These are phyloP conservation scores for Pyrenochaeta sp. DNA, from an alignment of 2,329 filamentous ascomycete genomes.

Conservation along the genomic window DNA sequence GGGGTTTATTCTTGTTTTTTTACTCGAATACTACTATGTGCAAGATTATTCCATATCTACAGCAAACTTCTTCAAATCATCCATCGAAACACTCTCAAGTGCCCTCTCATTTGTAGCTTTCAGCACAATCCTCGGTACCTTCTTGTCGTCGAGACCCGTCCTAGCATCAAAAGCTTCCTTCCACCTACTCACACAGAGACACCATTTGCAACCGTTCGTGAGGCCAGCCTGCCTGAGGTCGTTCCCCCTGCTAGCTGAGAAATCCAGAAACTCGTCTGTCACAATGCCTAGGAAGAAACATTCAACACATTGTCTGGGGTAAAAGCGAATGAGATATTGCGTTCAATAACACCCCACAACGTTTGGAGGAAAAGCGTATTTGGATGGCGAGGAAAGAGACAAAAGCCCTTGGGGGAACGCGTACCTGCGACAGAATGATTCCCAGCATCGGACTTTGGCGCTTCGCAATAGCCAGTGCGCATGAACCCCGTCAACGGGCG, in stretches of 20 bases:
- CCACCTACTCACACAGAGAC: conserved; percentile 68
- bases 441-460: conserved; percentile 62
- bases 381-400: background rate
- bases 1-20: too few relatives aligned
- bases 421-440: conserved; percentile 67
- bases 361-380: too few relatives aligned
- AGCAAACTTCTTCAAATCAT: conserved; percentile 61
- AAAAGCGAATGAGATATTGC: too few relatives aligned
- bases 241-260: conserved; percentile 66
- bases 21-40: too few relatives aligned
- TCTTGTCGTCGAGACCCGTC: conserved; percentile 55
- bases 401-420: background rate
- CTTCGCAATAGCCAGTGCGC: conserved; percentile 68
- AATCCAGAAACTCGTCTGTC: conserved; percentile 69
- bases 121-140: conserved; percentile 60
- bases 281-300: conserved; percentile 51
- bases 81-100: conserved; percentile 57
- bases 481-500: conserved; percentile 68
- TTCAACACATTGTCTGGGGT: background rate
- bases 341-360: too few relatives aligned
- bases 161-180: conserved; percentile 67
- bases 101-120: conserved; percentile 64
- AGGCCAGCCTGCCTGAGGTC: conserved; percentile 65
- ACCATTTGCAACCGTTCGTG: conserved; percentile 69
- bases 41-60: conserved; percentile 43